Evolutionary conservation across 371 early-diverging fungal species (phyloP), one percentile per base, ranked within the genome.

Genomic region (Paraphysoderma sedebokerense): DNA sequence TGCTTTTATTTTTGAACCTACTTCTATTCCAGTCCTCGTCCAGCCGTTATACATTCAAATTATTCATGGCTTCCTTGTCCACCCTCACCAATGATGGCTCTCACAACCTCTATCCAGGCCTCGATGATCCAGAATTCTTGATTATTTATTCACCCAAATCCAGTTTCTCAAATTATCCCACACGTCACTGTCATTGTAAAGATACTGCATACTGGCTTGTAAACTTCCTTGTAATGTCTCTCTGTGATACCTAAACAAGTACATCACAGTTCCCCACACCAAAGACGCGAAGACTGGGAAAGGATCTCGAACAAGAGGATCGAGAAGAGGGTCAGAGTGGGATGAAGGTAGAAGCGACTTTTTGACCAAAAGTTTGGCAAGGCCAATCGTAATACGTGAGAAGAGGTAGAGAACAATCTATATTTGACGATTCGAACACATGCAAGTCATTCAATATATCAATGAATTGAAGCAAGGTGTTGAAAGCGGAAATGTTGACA

Each of bases 191-290:
- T 89, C 87, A 38, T 74, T 64, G 61, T 89, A 89, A 32, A 89
- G 73, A 55, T 92, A 92, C 53, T 85, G 82, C 97, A 96, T 96
- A 19, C 88, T 88, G 30, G 85, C 73, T 64, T 82, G 82, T 46
- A 96, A 71, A 15, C 89, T 87, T 27, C 84, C 77, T 60, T 95
- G 95, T 44, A 96, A 76, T n/a, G 78, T 76, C 48, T 83, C 79
- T 41, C 79, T 74, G 57, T 95, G 82, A 53, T 86, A 76, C 49
- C 82, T 67, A 74, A 93, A 95, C 42, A 92, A 67, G 74, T 80
- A 82, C 97, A 96, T 93, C 33, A 95, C 93, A 37, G 75, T 57
- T 5, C 93, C 97, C 97, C 97, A 96, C 29, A 81, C 76, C n/a
- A 92, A 56, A 22, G 93, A 87, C 22, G 95, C 88, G 63, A 92